Evolutionary conservation across 2,329 filamentous ascomycete species (phyloP).

Genomic region (Passalora sequoiae): DNA sequence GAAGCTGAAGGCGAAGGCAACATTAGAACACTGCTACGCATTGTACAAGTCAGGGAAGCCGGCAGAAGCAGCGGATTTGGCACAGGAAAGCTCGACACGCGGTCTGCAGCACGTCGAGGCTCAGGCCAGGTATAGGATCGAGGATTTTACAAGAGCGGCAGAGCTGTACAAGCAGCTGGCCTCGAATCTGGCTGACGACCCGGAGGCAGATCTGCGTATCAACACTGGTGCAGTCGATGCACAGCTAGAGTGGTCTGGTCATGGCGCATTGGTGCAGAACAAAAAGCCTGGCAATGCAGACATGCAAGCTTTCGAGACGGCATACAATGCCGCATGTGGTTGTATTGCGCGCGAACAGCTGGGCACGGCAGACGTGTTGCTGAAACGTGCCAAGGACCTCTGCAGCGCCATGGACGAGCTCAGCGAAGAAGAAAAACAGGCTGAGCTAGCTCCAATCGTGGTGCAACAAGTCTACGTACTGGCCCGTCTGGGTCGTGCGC

Average conservation of each 20-base stretch:
- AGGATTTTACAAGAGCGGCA: constrained; percentile 64
- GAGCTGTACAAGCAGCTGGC: constrained; percentile 59
- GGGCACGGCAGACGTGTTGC: constrained; percentile 57
- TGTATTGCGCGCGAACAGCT: constrained; percentile 66
- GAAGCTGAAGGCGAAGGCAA: constrained; percentile 55
- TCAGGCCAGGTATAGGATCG: constrained; percentile 66
- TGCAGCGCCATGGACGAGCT: constrained; percentile 71
- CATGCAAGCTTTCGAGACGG: constrained; percentile 71
- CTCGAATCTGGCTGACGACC: constrained; percentile 47
- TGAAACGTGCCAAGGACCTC: constrained; percentile 65
- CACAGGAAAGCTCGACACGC: constrained; percentile 39
- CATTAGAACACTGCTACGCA: constrained; percentile 72
- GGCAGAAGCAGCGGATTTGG: constrained; percentile 56
- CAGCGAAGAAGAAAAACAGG: constrained; percentile 65
- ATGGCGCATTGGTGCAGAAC: constrained; percentile 47
- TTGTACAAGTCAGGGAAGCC: constrained; percentile 73
- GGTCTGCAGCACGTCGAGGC: constrained; percentile 57
- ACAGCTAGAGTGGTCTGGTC: constrained; percentile 65
- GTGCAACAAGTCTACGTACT: constrained; percentile 72
- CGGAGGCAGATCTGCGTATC: constrained; percentile 70
- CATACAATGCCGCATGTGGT: constrained; percentile 73
- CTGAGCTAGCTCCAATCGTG: constrained; percentile 68
- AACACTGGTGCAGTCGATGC: constrained; percentile 68
- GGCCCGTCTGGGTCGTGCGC: constrained; percentile 58
- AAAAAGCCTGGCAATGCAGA: constrained; percentile 57